Evolutionary conservation across 495 filamentous ascomycete genomes (phyloP).

Genomic region (Penicillium bovifimosum): DNA sequence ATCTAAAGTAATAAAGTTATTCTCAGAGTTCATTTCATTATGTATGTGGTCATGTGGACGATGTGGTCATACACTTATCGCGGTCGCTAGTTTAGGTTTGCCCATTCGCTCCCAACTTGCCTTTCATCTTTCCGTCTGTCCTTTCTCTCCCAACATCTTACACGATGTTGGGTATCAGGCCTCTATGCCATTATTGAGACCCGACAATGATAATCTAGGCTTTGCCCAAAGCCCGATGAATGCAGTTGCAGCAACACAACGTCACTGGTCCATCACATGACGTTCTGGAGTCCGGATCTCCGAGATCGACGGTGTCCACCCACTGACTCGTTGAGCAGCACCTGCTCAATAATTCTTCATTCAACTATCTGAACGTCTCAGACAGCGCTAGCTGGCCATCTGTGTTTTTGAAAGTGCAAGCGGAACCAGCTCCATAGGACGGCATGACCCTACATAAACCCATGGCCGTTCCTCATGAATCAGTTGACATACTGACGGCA

Average conservation of each 20-base stretch:
- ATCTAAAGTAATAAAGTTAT: too few relatives aligned
- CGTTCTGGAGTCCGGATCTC: constrained; percentile 8
- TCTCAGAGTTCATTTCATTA: too few relatives aligned
- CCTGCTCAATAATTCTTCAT: neutral
- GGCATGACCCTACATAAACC: neutral
- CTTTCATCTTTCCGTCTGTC: neutral
- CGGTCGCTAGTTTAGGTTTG: neutral
- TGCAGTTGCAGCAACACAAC: neutral
- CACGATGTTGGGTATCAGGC: neutral
- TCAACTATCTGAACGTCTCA: neutral
- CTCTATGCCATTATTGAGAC: neutral
- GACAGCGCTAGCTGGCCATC: neutral
- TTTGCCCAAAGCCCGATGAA: neutral
- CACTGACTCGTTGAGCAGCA: neutral
- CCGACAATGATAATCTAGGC: neutral
- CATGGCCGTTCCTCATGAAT: constrained; percentile 13
- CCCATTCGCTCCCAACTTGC: neutral
- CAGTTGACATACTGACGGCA: constrained; percentile 6
- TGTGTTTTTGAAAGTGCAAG: neutral
- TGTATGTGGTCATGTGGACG: too few relatives aligned
- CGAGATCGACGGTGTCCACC: constrained; percentile 4
- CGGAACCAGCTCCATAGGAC: neutral
- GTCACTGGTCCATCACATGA: constrained; percentile 11
- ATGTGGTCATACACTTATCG: too few relatives aligned
- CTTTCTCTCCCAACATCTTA: neutral